Conservation (phyloP, 345 rosid species). For the Firmiana major region DNA sequence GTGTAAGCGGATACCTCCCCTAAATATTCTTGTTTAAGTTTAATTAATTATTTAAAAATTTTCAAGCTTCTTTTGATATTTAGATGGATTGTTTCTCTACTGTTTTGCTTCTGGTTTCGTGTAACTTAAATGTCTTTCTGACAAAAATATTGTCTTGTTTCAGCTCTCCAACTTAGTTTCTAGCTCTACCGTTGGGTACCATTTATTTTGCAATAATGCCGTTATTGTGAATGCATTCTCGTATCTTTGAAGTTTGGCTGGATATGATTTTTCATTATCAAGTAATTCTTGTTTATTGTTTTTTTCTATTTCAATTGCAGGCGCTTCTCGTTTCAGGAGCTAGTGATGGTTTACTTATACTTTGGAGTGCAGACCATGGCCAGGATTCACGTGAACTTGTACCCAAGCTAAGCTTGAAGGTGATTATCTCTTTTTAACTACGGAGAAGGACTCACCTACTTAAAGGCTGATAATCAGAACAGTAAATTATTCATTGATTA, state of each 20-base stretch:
- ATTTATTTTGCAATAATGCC: not conserved
- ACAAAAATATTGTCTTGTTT: not conserved
- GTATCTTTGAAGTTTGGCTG: not conserved
- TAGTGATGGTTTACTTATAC: constrained; percentile 87
- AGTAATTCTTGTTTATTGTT: constrained; percentile 10
- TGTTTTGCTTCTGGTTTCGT: not conserved
- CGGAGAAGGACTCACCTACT: not conserved
- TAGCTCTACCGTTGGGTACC: not conserved
- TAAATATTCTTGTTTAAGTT: not conserved
- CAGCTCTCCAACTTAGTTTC: not conserved
- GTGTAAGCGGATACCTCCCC: not conserved
- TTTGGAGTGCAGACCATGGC: constrained; percentile 96
- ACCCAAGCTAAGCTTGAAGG: constrained; percentile 96
- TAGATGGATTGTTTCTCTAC: not conserved
- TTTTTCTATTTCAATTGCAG: constrained; percentile 38
- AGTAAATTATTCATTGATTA: not conserved
- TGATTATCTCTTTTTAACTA: constrained; percentile 16
- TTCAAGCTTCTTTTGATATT: not conserved
- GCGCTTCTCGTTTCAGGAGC: constrained; percentile 98
- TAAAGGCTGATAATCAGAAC: not conserved
- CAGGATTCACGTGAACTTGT: constrained; percentile 97
- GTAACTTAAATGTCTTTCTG: not conserved
- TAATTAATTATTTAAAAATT: not conserved
- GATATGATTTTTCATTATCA: not conserved
- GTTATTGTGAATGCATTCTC: not conserved